phyloP scores from a whole-genome alignment of 768 basidiomycete genomes.

The Bullera alba region DNA sequence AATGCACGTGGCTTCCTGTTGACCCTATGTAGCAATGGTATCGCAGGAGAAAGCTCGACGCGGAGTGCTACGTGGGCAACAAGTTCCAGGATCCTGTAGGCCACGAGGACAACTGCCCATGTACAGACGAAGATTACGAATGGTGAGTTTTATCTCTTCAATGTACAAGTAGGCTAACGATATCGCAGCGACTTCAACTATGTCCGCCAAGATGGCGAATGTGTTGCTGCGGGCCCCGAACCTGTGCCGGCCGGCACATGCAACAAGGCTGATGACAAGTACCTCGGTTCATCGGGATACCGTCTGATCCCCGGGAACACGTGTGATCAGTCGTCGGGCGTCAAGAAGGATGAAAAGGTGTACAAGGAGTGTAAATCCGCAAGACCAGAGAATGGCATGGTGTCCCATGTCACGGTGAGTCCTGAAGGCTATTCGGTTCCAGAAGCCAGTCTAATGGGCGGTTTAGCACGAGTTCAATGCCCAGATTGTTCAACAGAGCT shows the following conservation, averaged over 20 bases:
- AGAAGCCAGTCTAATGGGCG: background rate
- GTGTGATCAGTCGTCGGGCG: constrained; percentile 58
- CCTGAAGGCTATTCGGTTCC: background rate
- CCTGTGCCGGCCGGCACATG: constrained; percentile 65
- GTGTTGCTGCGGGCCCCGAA: constrained; percentile 81
- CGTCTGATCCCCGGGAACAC: constrained; percentile 87
- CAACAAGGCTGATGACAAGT: constrained; percentile 55
- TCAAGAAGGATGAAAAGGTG: constrained; percentile 61
- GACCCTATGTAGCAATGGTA: constrained; percentile 75
- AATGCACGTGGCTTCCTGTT: background rate
- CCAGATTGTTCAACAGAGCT: constrained; percentile 63
- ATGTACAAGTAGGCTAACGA: background rate
- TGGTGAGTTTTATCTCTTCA: constrained; percentile 54
- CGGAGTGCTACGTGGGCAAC: constrained; percentile 80
- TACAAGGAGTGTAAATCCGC: constrained; percentile 75
- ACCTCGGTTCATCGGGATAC: constrained; percentile 84
- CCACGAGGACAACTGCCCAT: constrained; percentile 74
- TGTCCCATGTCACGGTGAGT: constrained; percentile 67
- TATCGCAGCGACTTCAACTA: constrained; percentile 35
- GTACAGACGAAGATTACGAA: constrained; percentile 83
- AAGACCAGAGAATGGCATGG: constrained; percentile 68
- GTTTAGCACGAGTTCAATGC: constrained; percentile 40
- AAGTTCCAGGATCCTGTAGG: constrained; percentile 81
- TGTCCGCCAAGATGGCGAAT: constrained; percentile 59
- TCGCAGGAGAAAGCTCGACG: constrained; percentile 68